A percentile compares a stretch with the other conserved stretches of the same genome.
Conservation (phyloP, 805 yeast species). For the Saturnispora sanitii region DNA sequence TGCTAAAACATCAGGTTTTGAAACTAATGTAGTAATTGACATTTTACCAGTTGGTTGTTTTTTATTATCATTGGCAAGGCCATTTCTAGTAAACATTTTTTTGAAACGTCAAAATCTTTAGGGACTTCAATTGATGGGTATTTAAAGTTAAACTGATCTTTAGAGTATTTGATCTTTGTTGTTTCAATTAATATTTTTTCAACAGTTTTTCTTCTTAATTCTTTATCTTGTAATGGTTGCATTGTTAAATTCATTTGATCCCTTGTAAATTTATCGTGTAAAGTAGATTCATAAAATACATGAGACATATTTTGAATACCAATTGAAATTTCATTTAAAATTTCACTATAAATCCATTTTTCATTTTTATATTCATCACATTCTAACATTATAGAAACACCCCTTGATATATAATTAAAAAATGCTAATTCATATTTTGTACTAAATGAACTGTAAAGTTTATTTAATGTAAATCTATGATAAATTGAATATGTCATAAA, state of each 20-base stretch:
- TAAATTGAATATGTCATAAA: slow-evolving; percentile 9
- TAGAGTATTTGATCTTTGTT: not conserved
- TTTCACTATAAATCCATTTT: slow-evolving; percentile 2
- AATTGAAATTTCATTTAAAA: slow-evolving; percentile 2
- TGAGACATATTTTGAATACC: slow-evolving; percentile 5
- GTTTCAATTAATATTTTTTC: not conserved
- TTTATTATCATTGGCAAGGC: not conserved
- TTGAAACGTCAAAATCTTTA: not conserved
- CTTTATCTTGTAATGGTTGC: not conserved
- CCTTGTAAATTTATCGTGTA: not conserved
- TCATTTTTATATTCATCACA: slow-evolving; percentile 2
- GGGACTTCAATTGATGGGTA: not conserved
- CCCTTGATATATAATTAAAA: not conserved
- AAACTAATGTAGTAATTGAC: slow-evolving; percentile 17
- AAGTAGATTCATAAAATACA: not conserved
- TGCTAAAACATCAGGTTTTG: slow-evolving; percentile 6
- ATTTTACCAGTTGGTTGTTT: slow-evolving; percentile 11
- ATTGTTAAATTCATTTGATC: not conserved
- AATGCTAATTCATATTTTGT: not conserved
- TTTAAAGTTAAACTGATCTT: not conserved
- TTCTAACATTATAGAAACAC: not conserved
- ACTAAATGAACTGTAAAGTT: not conserved
- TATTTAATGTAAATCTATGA: not conserved
- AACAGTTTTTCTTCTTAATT: slow-evolving; percentile 2
- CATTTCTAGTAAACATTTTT: slow-evolving; percentile 2